These are phyloP conservation scores for Manihot esculenta DNA, from an alignment of 441 rosid genomes.

Conservation along the genomic window DNA sequence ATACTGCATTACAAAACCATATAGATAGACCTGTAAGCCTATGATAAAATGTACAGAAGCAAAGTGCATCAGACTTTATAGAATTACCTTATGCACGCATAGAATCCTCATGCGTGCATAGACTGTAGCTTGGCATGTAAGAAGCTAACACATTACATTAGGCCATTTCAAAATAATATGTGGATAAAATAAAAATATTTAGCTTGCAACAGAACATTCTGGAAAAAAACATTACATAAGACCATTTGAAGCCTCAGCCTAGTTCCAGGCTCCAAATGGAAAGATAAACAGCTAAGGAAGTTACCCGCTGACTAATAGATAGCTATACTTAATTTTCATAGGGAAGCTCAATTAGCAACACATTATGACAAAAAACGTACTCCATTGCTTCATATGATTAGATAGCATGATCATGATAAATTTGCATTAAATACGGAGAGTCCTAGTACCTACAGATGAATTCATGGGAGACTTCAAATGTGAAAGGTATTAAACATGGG, in stretches of 20 bases:
- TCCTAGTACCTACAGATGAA: no score
- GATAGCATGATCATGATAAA: background rate
- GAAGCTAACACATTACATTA: no score
- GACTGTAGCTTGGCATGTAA: background rate
- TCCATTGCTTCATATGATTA: background rate
- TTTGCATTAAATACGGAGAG: no score
- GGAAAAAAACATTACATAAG: background rate
- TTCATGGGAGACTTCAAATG: no score
- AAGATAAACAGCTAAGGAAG: conserved; percentile 36
- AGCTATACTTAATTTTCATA: background rate
- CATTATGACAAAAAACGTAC: background rate
- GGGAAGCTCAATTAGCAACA: background rate
- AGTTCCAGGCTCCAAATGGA: conserved; percentile 24
- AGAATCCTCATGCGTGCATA: background rate
- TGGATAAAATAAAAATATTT: no score
- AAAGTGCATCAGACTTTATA: background rate
- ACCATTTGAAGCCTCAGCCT: background rate
- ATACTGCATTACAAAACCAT: conserved; percentile 36
- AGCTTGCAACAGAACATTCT: background rate
- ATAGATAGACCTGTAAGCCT: conserved; percentile 29
- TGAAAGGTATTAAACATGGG: background rate
- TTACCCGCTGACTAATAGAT: background rate
- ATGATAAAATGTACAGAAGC: background rate
- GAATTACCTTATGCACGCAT: background rate
- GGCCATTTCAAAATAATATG: no score